phyloP scores from a whole-genome alignment of 2,329 filamentous ascomycete species.

The Fusarium ramigenum region DNA sequence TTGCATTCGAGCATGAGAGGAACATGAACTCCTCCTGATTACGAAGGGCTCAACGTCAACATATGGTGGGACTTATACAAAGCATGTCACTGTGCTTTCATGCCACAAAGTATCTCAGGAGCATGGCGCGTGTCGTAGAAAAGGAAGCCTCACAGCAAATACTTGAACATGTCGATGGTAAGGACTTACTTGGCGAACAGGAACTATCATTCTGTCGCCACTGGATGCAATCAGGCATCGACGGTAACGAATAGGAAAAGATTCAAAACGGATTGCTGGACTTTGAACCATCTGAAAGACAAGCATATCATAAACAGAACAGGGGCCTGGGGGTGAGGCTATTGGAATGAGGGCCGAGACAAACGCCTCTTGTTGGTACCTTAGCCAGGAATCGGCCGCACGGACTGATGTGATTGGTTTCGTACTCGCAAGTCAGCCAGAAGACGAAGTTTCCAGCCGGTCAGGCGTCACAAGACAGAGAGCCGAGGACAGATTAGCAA shows the following conservation, averaged over 20 bases:
- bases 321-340: constrained; percentile 36
- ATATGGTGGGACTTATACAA: neutral
- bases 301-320: constrained; percentile 25
- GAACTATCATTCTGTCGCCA: constrained; percentile 2
- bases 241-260: neutral
- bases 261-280: constrained; percentile 11
- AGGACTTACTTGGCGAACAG: neutral
- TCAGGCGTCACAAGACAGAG: constrained; percentile 41
- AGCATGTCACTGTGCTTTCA: constrained; percentile 3
- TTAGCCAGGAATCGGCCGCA: constrained; percentile 33
- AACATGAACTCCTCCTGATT: constrained; percentile 24
- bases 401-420: constrained; percentile 38
- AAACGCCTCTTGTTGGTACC: constrained; percentile 36
- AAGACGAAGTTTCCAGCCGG: constrained; percentile 27
- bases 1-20: constrained; percentile 5
- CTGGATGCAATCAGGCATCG: constrained; percentile 2
- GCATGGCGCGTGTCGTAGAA: constrained; percentile 16
- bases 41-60: neutral
- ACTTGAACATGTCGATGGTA: neutral
- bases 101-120: constrained; percentile 22
- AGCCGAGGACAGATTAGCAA: constrained; percentile 22
- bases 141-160: neutral
- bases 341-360: constrained; percentile 40
- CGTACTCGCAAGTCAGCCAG: constrained; percentile 35
- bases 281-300: constrained; percentile 10